Evolutionary conservation across 768 basidiomycete species (phyloP).

Genomic region (Kwoniella shandongensis): DNA sequence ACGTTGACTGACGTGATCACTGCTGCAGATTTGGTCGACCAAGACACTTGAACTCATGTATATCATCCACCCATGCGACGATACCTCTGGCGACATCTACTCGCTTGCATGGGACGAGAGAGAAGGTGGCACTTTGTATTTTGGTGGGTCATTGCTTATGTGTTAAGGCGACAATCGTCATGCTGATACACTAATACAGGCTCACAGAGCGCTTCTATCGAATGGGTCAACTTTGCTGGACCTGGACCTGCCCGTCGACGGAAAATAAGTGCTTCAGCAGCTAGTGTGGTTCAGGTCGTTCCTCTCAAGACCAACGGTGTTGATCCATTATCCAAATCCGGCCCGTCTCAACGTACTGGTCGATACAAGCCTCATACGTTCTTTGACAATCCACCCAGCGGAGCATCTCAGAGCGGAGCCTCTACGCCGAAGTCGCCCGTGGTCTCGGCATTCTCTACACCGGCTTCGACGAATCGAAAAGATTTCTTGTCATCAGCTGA

Average conservation of each 20-base stretch:
- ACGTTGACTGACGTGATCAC: slow-evolving; percentile 6
- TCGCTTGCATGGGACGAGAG: slow-evolving; percentile 73
- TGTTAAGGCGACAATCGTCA: neutral
- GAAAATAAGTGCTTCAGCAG: slow-evolving; percentile 22
- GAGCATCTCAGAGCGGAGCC: slow-evolving; percentile 60
- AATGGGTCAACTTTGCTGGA: slow-evolving; percentile 71
- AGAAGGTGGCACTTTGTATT: slow-evolving; percentile 67
- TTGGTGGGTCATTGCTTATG: slow-evolving; percentile 58
- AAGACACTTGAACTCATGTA: slow-evolving; percentile 66
- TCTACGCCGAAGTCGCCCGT: slow-evolving; percentile 31
- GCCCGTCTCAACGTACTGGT: slow-evolving; percentile 34
- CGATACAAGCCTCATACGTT: slow-evolving; percentile 68
- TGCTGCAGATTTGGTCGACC: slow-evolving; percentile 77
- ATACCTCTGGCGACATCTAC: slow-evolving; percentile 81
- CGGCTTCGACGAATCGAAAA: slow-evolving; percentile 9
- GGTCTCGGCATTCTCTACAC: neutral
- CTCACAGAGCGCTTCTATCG: slow-evolving; percentile 88
- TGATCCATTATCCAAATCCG: slow-evolving; percentile 4
- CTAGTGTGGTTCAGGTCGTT: slow-evolving; percentile 31
- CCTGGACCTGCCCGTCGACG: slow-evolving; percentile 23
- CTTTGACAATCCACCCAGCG: slow-evolving; percentile 83
- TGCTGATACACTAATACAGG: slow-evolving; percentile 17
- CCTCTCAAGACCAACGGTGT: slow-evolving; percentile 15
- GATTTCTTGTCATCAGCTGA: slow-evolving; percentile 13
- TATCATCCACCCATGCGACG: slow-evolving; percentile 75